These are phyloP conservation scores for Aspergillus ellipticus DNA, from an alignment of 495 filamentous ascomycete genomes.

Conservation along the genomic window DNA sequence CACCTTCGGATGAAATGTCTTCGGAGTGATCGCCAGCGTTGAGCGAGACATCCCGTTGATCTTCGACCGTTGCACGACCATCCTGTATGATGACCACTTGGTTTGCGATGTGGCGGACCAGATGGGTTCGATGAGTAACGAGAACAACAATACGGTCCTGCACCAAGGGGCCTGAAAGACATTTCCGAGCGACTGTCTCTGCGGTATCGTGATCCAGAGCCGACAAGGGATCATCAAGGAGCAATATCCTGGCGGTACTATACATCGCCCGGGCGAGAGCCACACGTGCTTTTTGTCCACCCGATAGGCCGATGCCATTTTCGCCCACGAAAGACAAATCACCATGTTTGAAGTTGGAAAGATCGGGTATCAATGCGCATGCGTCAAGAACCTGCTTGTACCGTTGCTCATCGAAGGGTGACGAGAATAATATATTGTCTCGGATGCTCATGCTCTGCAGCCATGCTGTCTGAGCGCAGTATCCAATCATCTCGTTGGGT, in stretches of 20 bases:
- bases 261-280: slow-evolving; percentile 70
- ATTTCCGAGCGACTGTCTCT: slow-evolving; percentile 63
- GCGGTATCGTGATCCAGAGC: slow-evolving; percentile 75
- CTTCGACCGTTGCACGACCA: slow-evolving; percentile 49
- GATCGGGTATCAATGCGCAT: slow-evolving; percentile 61
- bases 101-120: slow-evolving; percentile 61
- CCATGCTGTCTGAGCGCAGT: slow-evolving; percentile 85
- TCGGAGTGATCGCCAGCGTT: slow-evolving; percentile 17
- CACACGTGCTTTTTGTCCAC: slow-evolving; percentile 67
- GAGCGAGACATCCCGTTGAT: slow-evolving; percentile 22
- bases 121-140: slow-evolving; percentile 73
- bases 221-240: slow-evolving; percentile 68
- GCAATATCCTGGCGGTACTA: slow-evolving; percentile 57
- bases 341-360: slow-evolving; percentile 59
- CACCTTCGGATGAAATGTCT: slow-evolving; percentile 22
- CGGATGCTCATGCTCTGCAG: slow-evolving; percentile 87
- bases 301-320: slow-evolving; percentile 65
- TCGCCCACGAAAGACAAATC: slow-evolving; percentile 69
- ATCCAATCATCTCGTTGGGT: slow-evolving; percentile 69
- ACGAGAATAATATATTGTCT: slow-evolving; percentile 78
- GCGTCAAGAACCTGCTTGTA: slow-evolving; percentile 59
- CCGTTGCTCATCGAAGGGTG: slow-evolving; percentile 60
- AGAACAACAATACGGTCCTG: slow-evolving; percentile 62
- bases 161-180: slow-evolving; percentile 61
- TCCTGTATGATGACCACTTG: slow-evolving; percentile 65